A percentile compares a stretch with the other conserved stretches of the same genome.
These are phyloP conservation scores for Sicyos baderoa DNA, from an alignment of 306 rosid species.

Conservation along the genomic window DNA sequence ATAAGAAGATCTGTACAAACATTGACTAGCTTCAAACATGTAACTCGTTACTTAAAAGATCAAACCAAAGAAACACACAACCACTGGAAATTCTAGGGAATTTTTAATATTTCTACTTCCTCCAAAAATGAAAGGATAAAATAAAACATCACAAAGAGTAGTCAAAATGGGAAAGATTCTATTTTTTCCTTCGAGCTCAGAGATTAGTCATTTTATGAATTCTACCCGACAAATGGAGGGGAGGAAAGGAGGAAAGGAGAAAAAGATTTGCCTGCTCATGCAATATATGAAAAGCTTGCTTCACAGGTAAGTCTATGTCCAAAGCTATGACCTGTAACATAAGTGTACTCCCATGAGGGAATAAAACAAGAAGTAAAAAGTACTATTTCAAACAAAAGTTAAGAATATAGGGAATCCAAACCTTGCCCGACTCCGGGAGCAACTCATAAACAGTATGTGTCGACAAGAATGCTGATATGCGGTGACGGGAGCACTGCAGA, in stretches of 20 bases:
- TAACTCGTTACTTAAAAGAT: background rate
- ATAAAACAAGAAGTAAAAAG: constrained; percentile 11
- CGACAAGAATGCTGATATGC: constrained; percentile 69
- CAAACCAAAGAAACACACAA: background rate
- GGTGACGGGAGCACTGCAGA: constrained; percentile 70
- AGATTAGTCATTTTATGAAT: background rate
- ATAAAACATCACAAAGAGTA: background rate
- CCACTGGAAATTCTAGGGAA: background rate
- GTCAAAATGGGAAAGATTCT: background rate
- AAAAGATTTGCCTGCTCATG: constrained; percentile 75
- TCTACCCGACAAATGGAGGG: background rate
- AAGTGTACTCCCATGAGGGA: constrained; percentile 21
- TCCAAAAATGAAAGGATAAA: background rate
- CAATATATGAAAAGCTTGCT: constrained; percentile 91
- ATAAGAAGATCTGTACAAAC: constrained; percentile 9
- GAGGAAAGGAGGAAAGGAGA: background rate
- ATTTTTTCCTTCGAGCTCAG: background rate
- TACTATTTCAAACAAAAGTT: constrained; percentile 17
- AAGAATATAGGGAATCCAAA: constrained; percentile 46
- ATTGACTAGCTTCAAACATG: background rate
- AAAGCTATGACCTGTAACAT: constrained; percentile 69
- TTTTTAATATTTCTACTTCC: background rate
- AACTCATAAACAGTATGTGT: constrained; percentile 69
- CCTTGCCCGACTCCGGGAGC: constrained; percentile 99
- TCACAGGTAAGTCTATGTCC: constrained; percentile 86